Base-by-base conservation (phyloP, 2,329 filamentous ascomycete genomes). In the Parastagonospora nodorum region DNA sequence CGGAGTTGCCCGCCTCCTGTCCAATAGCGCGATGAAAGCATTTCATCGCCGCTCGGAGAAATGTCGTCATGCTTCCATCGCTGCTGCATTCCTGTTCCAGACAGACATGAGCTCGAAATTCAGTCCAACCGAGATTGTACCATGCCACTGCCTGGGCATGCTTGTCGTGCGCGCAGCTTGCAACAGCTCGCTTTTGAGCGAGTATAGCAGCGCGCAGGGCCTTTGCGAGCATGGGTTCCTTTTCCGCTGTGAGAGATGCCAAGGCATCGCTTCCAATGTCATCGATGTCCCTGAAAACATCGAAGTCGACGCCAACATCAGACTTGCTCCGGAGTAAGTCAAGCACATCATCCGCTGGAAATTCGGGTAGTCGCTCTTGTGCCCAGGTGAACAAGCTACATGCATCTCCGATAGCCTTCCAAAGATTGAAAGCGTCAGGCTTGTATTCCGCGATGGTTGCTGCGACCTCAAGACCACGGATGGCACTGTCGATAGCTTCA, bases 1-100 rank as follows among this genome's bases (percentile, higher is more conserved):
- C 93, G 0, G 90, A 80, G 68, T 97, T 99, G 44, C 92, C 90
- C 6, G 92, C 89, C 73, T 99, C 95, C 1, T 97, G 81, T 74
- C 97, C 94, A 58, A 99, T 99, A 1, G 94, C 90, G 38, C 90
- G 84, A 76, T 99, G 99, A 82, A 99, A 97, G 64, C 90, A 94
- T 47, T 87, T 84, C 57, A 97, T 88, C 1, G 94, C 84, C 6
- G 92, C 87, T 71, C 88, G 92, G 40, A 94, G 79, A 60, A 91
- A 92, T 60, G 82, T 82, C 64, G 82, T 88, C 64, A 85, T 86
- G 8, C 57, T 58, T 14, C 58, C 48, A 4, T 57, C 58, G n/a
- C 61, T 43, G 1, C 57, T 42, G 2, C 42, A 48, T 44, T 73
- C 68, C 1, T 71, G 69, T 31, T 81, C 82, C 15, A 90, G 78